Evolutionary conservation across 495 filamentous ascomycete genomes (phyloP), one percentile per base, ranked within the genome.

Genomic region (Articulospora tetracladia): DNA sequence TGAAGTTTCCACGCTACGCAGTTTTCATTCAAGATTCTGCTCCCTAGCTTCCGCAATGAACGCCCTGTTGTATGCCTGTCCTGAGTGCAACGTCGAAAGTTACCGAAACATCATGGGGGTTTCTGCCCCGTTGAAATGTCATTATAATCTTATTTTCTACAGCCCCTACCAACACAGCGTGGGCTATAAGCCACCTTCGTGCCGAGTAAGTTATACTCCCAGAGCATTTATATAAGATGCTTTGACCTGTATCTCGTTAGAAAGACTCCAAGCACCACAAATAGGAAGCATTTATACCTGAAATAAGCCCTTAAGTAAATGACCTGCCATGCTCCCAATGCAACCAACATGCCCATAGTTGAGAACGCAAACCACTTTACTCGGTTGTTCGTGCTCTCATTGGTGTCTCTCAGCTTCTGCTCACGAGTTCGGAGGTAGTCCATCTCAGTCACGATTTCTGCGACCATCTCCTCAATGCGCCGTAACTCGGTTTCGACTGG

Each of bases 351-450:
- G 44, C 90, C 90, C 80, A 97, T 98, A 23, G 94, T 97, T 39
- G 86, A 86, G 73, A 97, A 89, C 1, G 92, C 93, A 73, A 98
- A 98, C 91, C 91, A 98, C 77, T 98, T 98, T 56, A 98, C 94
- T 57, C 94, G 84, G 74, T 92, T 93, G 77, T 98, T 98, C 56
- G 94, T 98, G 79, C 93, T 97, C 85, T 98, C 94, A 75, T 98
- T 98, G 66, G 94, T 98, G 79, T 98, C 94, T 68, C 94, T 82
- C 56, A 98, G 85, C 75, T 90, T 94, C 83, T 97, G 93, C 80
- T 98, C 94, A 66, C 94, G 83, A 8, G 76, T 70, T 57, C 95
- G 82, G 46, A 98, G 85, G 79, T 98, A 98, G 59, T 95, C 91
- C 87, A 93, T 94, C 80, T 95, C 91, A 52, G 74, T 75, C 30